These are phyloP conservation scores for Fusarium sp. DNA, from an alignment of 2,329 filamentous ascomycete genomes.

Conservation along the genomic window DNA sequence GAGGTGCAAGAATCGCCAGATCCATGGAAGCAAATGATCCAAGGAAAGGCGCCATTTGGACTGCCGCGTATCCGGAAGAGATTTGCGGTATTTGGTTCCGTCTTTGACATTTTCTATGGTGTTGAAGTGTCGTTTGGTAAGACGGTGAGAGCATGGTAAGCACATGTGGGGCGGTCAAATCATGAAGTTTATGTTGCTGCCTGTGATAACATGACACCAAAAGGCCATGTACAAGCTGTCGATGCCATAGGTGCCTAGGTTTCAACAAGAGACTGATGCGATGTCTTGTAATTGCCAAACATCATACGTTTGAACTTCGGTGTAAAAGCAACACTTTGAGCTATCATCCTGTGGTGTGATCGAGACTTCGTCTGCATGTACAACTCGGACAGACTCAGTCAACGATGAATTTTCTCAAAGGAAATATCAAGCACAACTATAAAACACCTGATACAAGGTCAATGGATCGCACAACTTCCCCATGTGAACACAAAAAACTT, in stretches of 20 bases:
- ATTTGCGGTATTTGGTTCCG: background rate
- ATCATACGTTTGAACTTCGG: too few relatives aligned
- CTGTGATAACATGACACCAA: background rate
- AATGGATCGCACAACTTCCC: too few relatives aligned
- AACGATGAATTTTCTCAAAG: too few relatives aligned
- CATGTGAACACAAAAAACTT: background rate
- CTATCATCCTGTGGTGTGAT: too few relatives aligned
- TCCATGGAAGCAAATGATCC: slow-evolving; percentile 41
- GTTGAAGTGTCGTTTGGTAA: background rate
- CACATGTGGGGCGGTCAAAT: background rate
- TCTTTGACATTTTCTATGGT: background rate
- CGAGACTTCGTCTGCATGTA: too few relatives aligned
- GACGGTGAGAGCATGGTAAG: background rate
- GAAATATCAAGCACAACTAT: too few relatives aligned
- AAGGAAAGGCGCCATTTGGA: background rate
- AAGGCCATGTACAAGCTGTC: background rate
- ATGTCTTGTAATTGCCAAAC: background rate
- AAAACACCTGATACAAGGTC: too few relatives aligned
- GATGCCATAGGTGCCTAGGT: background rate
- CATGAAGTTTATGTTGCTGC: background rate
- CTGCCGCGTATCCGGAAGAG: background rate
- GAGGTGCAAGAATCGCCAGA: slow-evolving; percentile 39
- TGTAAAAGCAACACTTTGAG: too few relatives aligned
- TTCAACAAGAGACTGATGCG: background rate
- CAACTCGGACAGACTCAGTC: too few relatives aligned